Evolutionary conservation across 805 yeast species (phyloP).

Genomic region (Metschnikowia kofuensis): DNA sequence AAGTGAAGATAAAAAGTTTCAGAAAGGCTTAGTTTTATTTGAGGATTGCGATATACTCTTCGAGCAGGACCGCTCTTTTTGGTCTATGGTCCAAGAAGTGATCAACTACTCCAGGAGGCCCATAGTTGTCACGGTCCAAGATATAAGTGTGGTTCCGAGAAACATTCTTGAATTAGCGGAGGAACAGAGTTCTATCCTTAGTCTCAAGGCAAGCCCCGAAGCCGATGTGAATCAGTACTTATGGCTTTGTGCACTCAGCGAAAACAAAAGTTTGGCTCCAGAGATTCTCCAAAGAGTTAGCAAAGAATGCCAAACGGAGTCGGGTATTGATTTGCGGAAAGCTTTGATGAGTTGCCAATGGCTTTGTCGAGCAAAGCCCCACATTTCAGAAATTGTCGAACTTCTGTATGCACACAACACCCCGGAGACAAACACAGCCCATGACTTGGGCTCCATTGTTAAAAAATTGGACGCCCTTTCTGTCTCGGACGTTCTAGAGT

Average conservation of each 20-base stretch:
- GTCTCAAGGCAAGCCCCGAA: constrained; percentile 22
- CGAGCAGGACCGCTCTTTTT: constrained; percentile 75
- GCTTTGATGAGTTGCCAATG: constrained; percentile 46
- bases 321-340: constrained; percentile 44
- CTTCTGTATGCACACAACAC: background rate
- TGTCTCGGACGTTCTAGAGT: constrained; percentile 27
- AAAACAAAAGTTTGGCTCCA: constrained; percentile 33
- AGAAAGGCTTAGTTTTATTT: constrained; percentile 67
- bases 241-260: constrained; percentile 35
- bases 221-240: constrained; percentile 32
- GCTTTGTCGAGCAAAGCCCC: constrained; percentile 22
- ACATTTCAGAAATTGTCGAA: background rate
- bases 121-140: constrained; percentile 62
- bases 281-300: constrained; percentile 28
- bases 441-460: background rate
- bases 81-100: constrained; percentile 67
- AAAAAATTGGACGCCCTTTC: constrained; percentile 25
- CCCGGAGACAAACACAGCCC: background rate
- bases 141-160: constrained; percentile 45
- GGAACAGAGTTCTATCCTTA: constrained; percentile 39
- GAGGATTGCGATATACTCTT: constrained; percentile 86
- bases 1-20: constrained; percentile 31
- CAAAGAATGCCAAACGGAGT: constrained; percentile 15
- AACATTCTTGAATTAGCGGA: constrained; percentile 44
- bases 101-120: constrained; percentile 66